Evolutionary conservation across 164 flowering plant species (phyloP), one percentile per base, ranked within the genome.

Genomic region (Chimonanthus praecox): DNA sequence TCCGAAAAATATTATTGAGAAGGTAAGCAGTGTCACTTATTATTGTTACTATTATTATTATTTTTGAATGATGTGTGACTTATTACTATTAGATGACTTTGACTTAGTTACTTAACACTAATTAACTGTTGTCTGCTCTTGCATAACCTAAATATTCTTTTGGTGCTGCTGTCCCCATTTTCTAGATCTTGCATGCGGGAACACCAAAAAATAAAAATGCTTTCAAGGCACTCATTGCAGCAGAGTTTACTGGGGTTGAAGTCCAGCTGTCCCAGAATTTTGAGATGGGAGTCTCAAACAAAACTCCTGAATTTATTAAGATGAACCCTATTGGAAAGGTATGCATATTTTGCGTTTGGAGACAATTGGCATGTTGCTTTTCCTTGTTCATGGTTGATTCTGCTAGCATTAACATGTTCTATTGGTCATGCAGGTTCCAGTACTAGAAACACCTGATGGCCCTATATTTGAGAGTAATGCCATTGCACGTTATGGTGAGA

Each of bases 271-370:
- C 43, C 13, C 63, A 78, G 74, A 76, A 87, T 75, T 91, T 89
- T 83, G 86, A 85, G 82, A 89, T 89, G 92, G 97, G 94, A 21
- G 89, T 91, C 16, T 69, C 92, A 2, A 89, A 88, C 54, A 87
- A 88, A 72, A 84, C 86, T 54, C 88, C 92, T 2, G 89, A 88
- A 63, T 91, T 86, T 78, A 74, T 89, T 50, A 87, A 87, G 80
- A 89, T 91, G 90, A 91, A 91, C 72, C 97, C 97, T 16, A 76
- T 91, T 77, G 97, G 97, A 66, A 91, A 91, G 94, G 95, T 88
- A 20, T 1, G 13, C 7, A 46, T 10, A 7, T 15, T 43, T 15
- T 20, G 5, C 46, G 2, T 2, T 8, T 47, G 45, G 21, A 45
- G 8, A 43, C 21, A 47, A 7, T 54, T 7, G 50, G 48, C 49